Base-by-base conservation (phyloP, 148 eudicot species). In the Amaranthus cruentus region DNA sequence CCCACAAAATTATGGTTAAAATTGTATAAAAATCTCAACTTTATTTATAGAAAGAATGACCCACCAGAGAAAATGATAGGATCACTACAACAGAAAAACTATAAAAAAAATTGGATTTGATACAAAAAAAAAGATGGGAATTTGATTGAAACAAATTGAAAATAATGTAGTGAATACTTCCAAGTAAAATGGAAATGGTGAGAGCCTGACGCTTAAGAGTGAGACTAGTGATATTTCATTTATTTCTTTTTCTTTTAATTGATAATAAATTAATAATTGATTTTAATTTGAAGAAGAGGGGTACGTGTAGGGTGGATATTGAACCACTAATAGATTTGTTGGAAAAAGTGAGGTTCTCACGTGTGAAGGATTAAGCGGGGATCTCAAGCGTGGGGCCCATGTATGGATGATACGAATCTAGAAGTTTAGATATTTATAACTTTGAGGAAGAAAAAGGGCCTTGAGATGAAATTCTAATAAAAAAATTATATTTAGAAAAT, bases 331-430 rank as follows among this genome's bases (percentile, higher is more conserved):
- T 9, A 48, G 44, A 42, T 21, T 4, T 21, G 7, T 44, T 9
- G 44, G 9, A 15, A 71, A 5, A 4, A 55, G 55, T 42, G 9
- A 67, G n/a, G 44, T 9, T 15, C 63, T 73, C 75, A 73, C 68
- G 75, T 71, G 75, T 6, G 28, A 72, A 38, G 42, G 61, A 71
- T 15, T 15, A 38, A 18, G 12, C 18, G 58, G n/a, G 52, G 44
- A 49, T 58, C 60, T 7, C n/a, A 55, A 47, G 10, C 38, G 72
- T 55, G 66, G 78, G 70, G 43, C 72, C 66, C 72, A 56, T 48
- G 50, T 57, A 57, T 21, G 66, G 66, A 7, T 21, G 49, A 46
- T 58, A 54, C 50, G 5, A 66, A 46, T 28, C 38, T 28, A 28
- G 38, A 28, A 2, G 38, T 6, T 55, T 2, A 14, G 46, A 42